These are phyloP conservation scores for Phytophthora fragariae DNA, from an alignment of 352 stramenopile species.

Conservation along the genomic window DNA sequence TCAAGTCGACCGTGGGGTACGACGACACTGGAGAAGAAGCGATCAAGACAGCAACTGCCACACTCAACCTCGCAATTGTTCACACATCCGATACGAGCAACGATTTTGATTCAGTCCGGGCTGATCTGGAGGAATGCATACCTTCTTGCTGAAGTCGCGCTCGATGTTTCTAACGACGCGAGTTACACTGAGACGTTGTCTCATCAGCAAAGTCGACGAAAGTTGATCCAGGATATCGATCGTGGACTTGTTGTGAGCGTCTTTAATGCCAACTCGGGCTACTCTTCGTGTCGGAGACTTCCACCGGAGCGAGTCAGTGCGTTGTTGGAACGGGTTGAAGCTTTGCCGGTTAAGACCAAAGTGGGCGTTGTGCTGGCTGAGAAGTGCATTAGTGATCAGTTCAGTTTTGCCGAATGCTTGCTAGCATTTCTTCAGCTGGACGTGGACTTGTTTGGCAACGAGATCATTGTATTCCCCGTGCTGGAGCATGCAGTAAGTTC, in stretches of 20 bases:
- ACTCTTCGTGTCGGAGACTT: constrained; percentile 32
- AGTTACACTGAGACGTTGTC: constrained; percentile 2
- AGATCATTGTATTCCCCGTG: constrained; percentile 61
- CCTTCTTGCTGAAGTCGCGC: constrained; percentile 48
- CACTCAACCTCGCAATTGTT: constrained; percentile 26
- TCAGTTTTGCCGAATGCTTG: constrained; percentile 49
- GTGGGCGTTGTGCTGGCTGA: background rate
- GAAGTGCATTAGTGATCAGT: constrained; percentile 11
- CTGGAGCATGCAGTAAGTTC: constrained; percentile 37
- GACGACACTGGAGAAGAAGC: constrained; percentile 36
- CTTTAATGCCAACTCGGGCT: constrained; percentile 54
- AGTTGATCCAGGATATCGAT: constrained; percentile 32
- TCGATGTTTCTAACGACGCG: constrained; percentile 18
- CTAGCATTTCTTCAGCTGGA: constrained; percentile 57
- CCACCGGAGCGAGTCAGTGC: constrained; percentile 18
- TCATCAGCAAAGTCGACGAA: constrained; percentile 7
- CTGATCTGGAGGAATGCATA: constrained; percentile 66
- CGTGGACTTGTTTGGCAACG: constrained; percentile 60
- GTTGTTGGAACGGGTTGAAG: constrained; percentile 20
- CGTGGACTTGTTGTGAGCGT: constrained; percentile 45
- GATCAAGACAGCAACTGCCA: constrained; percentile 29
- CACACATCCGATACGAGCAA: constrained; percentile 6
- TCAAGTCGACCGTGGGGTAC: constrained; percentile 3
- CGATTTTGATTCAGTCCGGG: constrained; percentile 56
- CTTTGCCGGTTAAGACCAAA: background rate